Evolutionary conservation across 768 basidiomycete genomes (phyloP).

Genomic region (Lentinula lateritia): DNA sequence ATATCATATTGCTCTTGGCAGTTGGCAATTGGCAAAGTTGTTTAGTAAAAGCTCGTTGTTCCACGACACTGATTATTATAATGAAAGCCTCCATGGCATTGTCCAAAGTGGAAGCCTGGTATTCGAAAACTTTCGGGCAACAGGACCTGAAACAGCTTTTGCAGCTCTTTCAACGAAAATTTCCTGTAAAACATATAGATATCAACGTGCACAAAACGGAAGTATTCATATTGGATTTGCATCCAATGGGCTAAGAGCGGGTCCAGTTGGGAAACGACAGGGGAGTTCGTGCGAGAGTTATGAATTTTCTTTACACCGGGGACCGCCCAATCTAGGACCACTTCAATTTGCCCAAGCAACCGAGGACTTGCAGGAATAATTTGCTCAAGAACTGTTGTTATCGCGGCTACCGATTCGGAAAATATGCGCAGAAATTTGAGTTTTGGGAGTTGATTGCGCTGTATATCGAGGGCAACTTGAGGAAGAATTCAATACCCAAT

Average conservation of each 20-base stretch:
- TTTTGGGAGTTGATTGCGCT: not conserved
- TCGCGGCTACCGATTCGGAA: not conserved
- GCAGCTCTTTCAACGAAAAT: not conserved
- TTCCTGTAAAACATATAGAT: not conserved
- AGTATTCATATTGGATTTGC: too few species aligned
- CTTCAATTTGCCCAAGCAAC: not conserved
- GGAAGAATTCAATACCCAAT: not conserved
- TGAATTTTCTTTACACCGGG: not conserved
- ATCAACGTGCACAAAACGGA: not conserved
- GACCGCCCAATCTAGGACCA: not conserved
- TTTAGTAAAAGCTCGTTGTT: not conserved
- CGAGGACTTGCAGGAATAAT: not conserved
- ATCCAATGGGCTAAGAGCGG: not conserved
- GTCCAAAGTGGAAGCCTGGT: not conserved
- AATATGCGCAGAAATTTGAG: not conserved
- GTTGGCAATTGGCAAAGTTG: too few species aligned
- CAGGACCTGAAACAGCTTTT: not conserved
- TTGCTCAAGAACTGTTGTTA: not conserved
- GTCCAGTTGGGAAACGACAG: not conserved
- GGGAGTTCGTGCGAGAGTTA: not conserved
- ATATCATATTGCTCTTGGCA: too few species aligned
- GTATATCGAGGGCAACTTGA: not conserved
- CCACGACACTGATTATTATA: not conserved
- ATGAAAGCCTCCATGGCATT: not conserved
- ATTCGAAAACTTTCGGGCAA: not conserved